phyloP scores from a whole-genome alignment of 805 yeast genomes.

The Candida xyloterini region DNA sequence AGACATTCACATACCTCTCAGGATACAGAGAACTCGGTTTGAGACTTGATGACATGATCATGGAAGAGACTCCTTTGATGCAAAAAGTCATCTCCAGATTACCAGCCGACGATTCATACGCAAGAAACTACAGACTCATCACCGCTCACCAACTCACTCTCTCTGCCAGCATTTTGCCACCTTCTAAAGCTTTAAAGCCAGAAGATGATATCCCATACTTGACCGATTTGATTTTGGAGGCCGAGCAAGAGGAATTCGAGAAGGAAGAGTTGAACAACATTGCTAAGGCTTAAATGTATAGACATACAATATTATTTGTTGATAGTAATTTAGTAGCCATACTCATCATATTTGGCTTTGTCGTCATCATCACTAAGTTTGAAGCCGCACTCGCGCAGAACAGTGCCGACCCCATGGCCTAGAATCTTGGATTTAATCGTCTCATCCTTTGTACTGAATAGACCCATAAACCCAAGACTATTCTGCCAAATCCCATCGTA shows the following conservation, averaged over 20 bases:
- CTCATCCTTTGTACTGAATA: constrained; percentile 70
- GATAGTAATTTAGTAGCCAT: constrained; percentile 44
- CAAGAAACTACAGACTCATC: constrained; percentile 87
- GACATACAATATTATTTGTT: constrained; percentile 3
- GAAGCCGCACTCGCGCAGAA: constrained; percentile 66
- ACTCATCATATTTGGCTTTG: constrained; percentile 51
- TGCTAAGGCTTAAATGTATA: constrained; percentile 19
- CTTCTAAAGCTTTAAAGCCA: constrained; percentile 69
- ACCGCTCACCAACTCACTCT: constrained; percentile 89
- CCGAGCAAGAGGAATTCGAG: constrained; percentile 88
- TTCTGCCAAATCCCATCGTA: constrained; percentile 65
- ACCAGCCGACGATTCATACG: constrained; percentile 79
- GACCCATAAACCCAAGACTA: constrained; percentile 76
- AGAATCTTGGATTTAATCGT: constrained; percentile 48
- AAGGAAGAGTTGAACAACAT: constrained; percentile 86
- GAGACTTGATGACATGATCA: constrained; percentile 81
- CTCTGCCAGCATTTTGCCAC: constrained; percentile 82
- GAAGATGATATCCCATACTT: constrained; percentile 82
- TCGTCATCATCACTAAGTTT: constrained; percentile 52
- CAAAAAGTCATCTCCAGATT: constrained; percentile 87
- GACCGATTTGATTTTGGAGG: constrained; percentile 86
- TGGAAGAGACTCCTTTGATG: constrained; percentile 83
- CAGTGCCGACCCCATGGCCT: constrained; percentile 45
- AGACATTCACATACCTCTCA: constrained; percentile 64
- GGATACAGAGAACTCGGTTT: constrained; percentile 97